Base-by-base conservation (phyloP, 257 asterid genomes). In the Scutellaria baicalensis region DNA sequence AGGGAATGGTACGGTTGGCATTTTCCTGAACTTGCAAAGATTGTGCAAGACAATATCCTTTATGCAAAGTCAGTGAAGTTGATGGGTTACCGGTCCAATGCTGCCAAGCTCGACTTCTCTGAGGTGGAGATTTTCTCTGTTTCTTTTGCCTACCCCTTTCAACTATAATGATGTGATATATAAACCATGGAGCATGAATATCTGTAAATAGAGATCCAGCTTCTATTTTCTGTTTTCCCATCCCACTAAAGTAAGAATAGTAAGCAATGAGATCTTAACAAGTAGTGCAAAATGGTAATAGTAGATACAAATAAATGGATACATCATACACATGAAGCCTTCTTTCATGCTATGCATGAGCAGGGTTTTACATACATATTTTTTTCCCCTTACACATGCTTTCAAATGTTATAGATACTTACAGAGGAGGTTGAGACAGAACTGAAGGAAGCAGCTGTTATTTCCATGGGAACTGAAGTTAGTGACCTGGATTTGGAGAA, bases 1-100 rank as follows among this genome's bases (percentile, higher is more conserved):
- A 82, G 96, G 68, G 96, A 92, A 78, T 92, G 98, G 97, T 89
- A 87, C 27, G 97, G 97, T 47, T 92, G 96, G 98, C 98, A 92
- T 82, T 92, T 92, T 50, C 96, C 95, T 0, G 96, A 92, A 80
- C 96, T 92, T 57, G 94, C 95, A 11, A 92, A 92, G 92, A 92
- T 92, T 35, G 80, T 92, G 16, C 87, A 78, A 67, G 95, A 92
- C 72, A 89, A 88, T 63, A 92, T 92, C 66, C 83, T 64, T 11
- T 92, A 92, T 79, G 84, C 98, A 18, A 92, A 86, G 87, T 43
- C 95, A 0, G 96, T 88, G 67, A 88, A 88, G 81, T 78, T 92
- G 83, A 92, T 89, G 96, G 96, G 98, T 36, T 77, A 88, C 76
- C 87, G 96, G 44, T 33, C 85, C 49, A 88, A 80, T 79, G 98